phyloP scores from a whole-genome alignment of 1,139 yeast species.

The Yamadazyma pseudoaaseri region DNA sequence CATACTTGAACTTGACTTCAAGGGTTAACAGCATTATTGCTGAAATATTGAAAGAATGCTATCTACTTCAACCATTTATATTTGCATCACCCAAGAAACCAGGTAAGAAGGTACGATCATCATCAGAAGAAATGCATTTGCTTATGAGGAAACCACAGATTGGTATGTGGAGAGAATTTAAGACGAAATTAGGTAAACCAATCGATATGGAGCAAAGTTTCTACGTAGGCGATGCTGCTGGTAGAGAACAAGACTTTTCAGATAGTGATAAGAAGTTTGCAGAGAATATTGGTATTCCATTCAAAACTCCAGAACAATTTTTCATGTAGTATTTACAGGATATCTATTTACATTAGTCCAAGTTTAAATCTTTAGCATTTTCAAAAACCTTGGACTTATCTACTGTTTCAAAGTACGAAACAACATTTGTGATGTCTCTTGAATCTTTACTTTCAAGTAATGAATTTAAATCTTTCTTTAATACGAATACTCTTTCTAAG shows the following conservation, averaged over 20 bases:
- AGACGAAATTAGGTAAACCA: conserved; percentile 30
- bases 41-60: conserved; percentile 15
- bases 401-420: conserved; percentile 61
- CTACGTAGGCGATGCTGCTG: conserved; percentile 98
- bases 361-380: conserved; percentile 14
- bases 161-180: conserved; percentile 67
- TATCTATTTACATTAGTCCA: not conserved
- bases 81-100: conserved; percentile 65
- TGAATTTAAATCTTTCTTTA: conserved; percentile 28
- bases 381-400: conserved; percentile 36
- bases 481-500: conserved; percentile 39
- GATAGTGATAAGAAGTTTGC: conserved; percentile 78
- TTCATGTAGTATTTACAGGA: conserved; percentile 15
- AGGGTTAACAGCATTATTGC: conserved; percentile 40
- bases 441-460: conserved; percentile 26
- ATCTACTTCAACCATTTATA: conserved; percentile 41
- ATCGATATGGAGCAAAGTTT: conserved; percentile 49
- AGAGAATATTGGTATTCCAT: conserved; percentile 46
- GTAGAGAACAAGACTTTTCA: conserved; percentile 71
- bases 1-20: conserved; percentile 45
- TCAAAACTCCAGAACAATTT: conserved; percentile 69
- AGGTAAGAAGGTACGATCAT: conserved; percentile 23
- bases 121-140: conserved; percentile 33
- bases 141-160: conserved; percentile 67
- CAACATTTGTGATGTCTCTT: conserved; percentile 38